Base-by-base conservation (phyloP, 208 protist species). In the Borovskyia barvae region DNA sequence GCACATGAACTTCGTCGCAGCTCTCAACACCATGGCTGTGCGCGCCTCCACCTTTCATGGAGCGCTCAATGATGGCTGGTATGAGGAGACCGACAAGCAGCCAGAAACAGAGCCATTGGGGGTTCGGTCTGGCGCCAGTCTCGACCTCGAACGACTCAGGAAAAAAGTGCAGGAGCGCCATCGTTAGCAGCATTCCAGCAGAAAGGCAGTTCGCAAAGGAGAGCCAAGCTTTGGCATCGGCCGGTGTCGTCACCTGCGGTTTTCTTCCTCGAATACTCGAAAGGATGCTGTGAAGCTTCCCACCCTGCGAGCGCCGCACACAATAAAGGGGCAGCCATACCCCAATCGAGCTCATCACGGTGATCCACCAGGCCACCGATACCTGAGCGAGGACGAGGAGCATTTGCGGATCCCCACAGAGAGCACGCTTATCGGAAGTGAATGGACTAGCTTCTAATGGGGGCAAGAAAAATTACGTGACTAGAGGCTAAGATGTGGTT, bases 161-260 rank as follows among this genome's bases (percentile, higher is more conserved):
- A 42, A 88, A 71, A 37, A 87, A 82, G 53, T 92, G 82, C 11
- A 72, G 19, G 8, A 88, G 43, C 6, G 82, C 73, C 55, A 81
- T 85, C 9, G 80, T 61, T 25, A 89, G 56, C 19, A 92, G 63
- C 82, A 87, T 89, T 5, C 81, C 80, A 1, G 76, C 79, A 4
- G 82, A 84, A 29, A 82, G 59, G 53, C 72, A 83, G 69, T 89
- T 87, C 6, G 77, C 73, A 15, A 89, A 32, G 0, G 85, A 87
- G 8, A 92, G 59, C 6, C 46, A 66, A 15, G 39, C 49, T 22
- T 43, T 65, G 12, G 43, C 55, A 5, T 25, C 37, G 24, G 49
- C 39, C 9, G 42, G 54, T 19, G 39, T 9, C 14, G 30, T 7
- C 39, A 32, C 5, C 26, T 28, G 15, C 39, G 17, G 22, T 17